phyloP scores from a whole-genome alignment of 192 early-diverging fungal species.

The Piromyces finnis region DNA sequence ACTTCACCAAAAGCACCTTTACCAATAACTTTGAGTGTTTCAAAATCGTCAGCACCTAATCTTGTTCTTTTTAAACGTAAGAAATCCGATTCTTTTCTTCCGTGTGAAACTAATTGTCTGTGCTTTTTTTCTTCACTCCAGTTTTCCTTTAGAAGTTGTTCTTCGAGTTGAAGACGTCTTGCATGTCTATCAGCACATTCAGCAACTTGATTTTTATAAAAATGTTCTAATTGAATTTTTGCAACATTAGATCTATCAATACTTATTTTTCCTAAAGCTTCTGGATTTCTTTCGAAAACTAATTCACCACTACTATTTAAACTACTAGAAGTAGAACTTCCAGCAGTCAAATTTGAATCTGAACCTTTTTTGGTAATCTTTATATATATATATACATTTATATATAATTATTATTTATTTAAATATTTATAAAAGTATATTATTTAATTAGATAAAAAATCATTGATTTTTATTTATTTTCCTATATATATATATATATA shows the following conservation, averaged over 20 bases:
- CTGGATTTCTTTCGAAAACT: not conserved
- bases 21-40: conserved; percentile 94
- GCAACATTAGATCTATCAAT: conserved; percentile 76
- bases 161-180: conserved; percentile 62
- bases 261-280: conserved; percentile 26
- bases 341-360: not conserved
- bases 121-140: conserved; percentile 78
- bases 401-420: no score
- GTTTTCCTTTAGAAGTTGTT: conserved; percentile 46
- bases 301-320: not conserved
- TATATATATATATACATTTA: not conserved
- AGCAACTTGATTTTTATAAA: conserved; percentile 72
- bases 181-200: conserved; percentile 64
- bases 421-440: no score
- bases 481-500: no score
- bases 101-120: conserved; percentile 56
- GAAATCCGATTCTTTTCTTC: conserved; percentile 84
- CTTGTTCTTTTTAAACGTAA: conserved; percentile 70
- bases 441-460: no score
- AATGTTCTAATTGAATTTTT: conserved; percentile 80
- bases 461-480: no score
- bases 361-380: not conserved
- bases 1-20: conserved; percentile 97
- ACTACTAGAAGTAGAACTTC: not conserved
- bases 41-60: conserved; percentile 79